phyloP scores from a whole-genome alignment of 768 basidiomycete species.

The Suillus spraguei region DNA sequence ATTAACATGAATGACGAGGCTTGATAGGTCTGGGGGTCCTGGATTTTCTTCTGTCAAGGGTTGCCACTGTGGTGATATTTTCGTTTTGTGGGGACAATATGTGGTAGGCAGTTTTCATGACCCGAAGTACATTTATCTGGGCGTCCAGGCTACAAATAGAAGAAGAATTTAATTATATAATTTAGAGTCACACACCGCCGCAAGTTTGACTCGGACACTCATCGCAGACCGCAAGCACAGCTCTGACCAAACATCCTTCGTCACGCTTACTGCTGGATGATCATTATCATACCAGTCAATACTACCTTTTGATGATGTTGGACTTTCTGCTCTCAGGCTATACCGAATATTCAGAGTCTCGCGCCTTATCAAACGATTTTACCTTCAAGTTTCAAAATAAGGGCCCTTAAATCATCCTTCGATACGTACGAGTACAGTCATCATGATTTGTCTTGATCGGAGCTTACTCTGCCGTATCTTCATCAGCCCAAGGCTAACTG shows the following conservation, averaged over 20 bases:
- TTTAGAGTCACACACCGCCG: no score
- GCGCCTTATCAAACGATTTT: neutral
- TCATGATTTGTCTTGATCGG: neutral
- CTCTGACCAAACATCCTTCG: no score
- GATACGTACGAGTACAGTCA: neutral
- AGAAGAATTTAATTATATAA: no score
- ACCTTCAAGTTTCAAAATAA: neutral
- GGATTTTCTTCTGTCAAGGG: neutral
- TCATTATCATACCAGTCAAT: no score
- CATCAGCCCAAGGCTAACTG: neutral
- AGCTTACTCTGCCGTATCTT: neutral
- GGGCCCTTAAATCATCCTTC: neutral
- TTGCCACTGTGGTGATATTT: neutral
- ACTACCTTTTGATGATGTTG: neutral
- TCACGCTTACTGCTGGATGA: no score
- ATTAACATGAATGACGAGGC: neutral
- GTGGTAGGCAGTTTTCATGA: conserved; percentile 2
- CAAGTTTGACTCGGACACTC: no score
- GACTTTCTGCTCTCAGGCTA: neutral
- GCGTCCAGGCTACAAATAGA: no score
- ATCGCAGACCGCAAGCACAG: no score
- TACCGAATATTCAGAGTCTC: neutral
- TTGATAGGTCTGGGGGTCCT: neutral
- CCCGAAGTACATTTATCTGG: neutral
- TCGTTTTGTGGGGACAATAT: neutral